Evolutionary conservation across 208 protist genomes (phyloP), one percentile per base, ranked within the genome.

Genomic region (Vickermania ingenoplastis): DNA sequence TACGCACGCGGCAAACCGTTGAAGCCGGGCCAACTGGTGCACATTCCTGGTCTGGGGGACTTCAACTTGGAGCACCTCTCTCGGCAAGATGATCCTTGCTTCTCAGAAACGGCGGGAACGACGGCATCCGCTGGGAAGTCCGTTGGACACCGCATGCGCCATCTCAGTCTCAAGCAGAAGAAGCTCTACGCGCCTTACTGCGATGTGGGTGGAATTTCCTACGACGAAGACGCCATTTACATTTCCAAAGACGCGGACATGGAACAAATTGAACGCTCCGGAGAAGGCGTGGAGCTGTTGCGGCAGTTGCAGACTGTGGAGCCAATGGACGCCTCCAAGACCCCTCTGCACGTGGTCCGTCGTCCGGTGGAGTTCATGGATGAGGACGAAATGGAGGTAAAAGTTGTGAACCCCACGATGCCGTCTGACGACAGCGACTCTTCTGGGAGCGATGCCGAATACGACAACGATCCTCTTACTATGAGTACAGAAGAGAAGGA

Each of bases 201-300:
- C 69, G 95, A 99, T 73, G 80, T 99, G 24, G 98, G 98, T 51
- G 97, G 97, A 41, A 84, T 99, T 60, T 82, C 94, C 41, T 99
- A 98, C 77, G 99, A 99, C 69, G 92, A 97, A 41, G 97, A 99
- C 76, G 96, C 93, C 41, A 94, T 98, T 57, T 99, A 99, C 73
- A 92, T 99, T 61, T 73, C 95, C 31, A 78, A 92, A 56, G 81
- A 96, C 41, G 76, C 92, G 5, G 83, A 93, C 41, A 75, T 86
- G 49, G 77, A 61, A 2, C 70, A 60, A 28, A 87, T 92, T 69
- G 80, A 94, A 60, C 82, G 92, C 41, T 86, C 63, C 41, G 89
- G 88, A 36, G 84, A 94, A 62, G 91, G 89, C 28, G 61, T 92
- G 45, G 70, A 80, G 56, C 68, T 92, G 31, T 61, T 96, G 55